A percentile compares a stretch with the other conserved stretches of the same genome.
phyloP scores from a whole-genome alignment of 2,329 filamentous ascomycete genomes.

The Clonostachys solani region DNA sequence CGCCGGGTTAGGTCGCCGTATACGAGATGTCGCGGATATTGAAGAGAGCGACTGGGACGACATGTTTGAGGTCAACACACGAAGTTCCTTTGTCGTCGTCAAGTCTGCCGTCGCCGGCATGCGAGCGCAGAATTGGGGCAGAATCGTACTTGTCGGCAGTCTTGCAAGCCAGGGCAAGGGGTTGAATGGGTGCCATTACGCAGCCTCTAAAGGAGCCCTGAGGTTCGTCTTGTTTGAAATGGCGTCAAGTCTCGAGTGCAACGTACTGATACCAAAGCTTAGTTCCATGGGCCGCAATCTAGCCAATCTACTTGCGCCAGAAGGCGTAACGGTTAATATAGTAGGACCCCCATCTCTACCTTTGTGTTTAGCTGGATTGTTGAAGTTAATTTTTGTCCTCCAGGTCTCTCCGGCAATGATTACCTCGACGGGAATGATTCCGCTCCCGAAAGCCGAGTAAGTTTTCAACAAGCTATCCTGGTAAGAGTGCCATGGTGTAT shows the following conservation, averaged over 20 bases:
- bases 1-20: slow-evolving; percentile 23
- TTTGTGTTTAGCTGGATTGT: slow-evolving; percentile 2
- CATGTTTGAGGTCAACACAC: slow-evolving; percentile 48
- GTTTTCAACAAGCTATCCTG: neutral
- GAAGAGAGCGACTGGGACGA: slow-evolving; percentile 27
- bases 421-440: slow-evolving; percentile 59
- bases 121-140: slow-evolving; percentile 55
- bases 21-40: slow-evolving; percentile 23
- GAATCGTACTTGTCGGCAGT: slow-evolving; percentile 60
- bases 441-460: slow-evolving; percentile 21
- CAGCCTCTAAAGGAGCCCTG: slow-evolving; percentile 58
- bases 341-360: slow-evolving; percentile 14
- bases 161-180: slow-evolving; percentile 60
- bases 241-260: too few species aligned
- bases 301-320: slow-evolving; percentile 50
- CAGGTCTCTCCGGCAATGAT: slow-evolving; percentile 64
- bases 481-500: too few species aligned
- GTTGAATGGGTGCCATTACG: slow-evolving; percentile 59
- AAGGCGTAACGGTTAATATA: slow-evolving; percentile 62
- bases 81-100: slow-evolving; percentile 56
- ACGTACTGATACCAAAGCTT: slow-evolving; percentile 1
- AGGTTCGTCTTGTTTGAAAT: slow-evolving; percentile 11
- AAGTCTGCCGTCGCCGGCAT: slow-evolving; percentile 59
- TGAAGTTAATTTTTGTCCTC: neutral
- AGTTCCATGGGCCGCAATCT: slow-evolving; percentile 64